Base-by-base conservation (phyloP, 2,329 filamentous ascomycete species). In the Plenodomus tracheiphilus region DNA sequence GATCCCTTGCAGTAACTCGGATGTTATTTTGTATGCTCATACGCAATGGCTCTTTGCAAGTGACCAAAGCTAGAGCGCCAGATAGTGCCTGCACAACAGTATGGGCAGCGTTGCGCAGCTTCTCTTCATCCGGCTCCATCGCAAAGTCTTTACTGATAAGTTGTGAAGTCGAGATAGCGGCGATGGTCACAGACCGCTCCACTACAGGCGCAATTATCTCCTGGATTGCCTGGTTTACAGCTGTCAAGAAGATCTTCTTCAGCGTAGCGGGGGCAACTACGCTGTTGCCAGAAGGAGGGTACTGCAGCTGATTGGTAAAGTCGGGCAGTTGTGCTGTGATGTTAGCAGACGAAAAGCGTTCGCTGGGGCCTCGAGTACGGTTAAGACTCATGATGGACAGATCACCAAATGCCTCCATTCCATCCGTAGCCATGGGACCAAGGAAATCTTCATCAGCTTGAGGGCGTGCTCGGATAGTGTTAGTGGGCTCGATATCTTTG, bases 21-120 rank as follows among this genome's bases (percentile, higher is more conserved):
- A 99, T 91, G 68, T 97, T 96, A 74, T 97, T 99, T 45, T 89
- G 95, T 73, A 99, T 96, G 75, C 95, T 97, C 72, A 95, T 94
- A 52, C 94, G 86, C 15, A 99, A 80, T 15, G 94, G 94, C 71
- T 99, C 94, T 74, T 97, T 99, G 69, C 92, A 97, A 3, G 94
- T 99, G n/a, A 99, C 94, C 25, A 97, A 81, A 13, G 94, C 94
- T 46, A 99, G 81, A 65, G 91, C 96, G 34, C 94, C 94, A 19
- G 94, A 93, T 20, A 96, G 89, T 42, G 92, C 88, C 74, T 96
- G 94, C 39, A 96, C 94, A 85, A 97, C 95, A 55, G 87, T 96
- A 59, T 96, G 86, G 3, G 94, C 93, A 25, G 92, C 89, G 42
- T 86, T 88, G 43, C 91, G 87, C 45, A 97, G 82, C 53, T 90